These are phyloP conservation scores for Hanseniaspora guilliermondii DNA, from an alignment of 805 yeast species.

Conservation along the genomic window DNA sequence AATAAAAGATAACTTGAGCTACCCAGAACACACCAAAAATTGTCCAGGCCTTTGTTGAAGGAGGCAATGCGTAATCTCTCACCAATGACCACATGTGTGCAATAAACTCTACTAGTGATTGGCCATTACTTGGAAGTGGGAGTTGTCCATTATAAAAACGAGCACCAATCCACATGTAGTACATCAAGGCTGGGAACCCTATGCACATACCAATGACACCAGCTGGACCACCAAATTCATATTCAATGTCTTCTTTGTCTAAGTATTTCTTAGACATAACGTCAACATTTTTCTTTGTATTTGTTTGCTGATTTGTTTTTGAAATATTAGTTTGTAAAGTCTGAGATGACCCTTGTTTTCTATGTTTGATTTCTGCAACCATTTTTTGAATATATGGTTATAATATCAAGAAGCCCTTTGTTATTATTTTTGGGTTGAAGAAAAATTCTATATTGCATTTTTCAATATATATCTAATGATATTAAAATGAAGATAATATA, in stretches of 20 bases:
- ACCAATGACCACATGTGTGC: slow-evolving; percentile 35
- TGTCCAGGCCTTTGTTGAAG: slow-evolving; percentile 49
- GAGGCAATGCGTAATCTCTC: slow-evolving; percentile 40
- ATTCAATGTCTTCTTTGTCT: slow-evolving; percentile 46
- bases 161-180: slow-evolving; percentile 90
- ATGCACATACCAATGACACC: slow-evolving; percentile 87
- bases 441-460: no score
- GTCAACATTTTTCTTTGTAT: background rate
- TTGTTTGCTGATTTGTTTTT: no score
- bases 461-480: background rate
- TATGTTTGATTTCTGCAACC: slow-evolving; percentile 8
- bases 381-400: background rate
- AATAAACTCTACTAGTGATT: slow-evolving; percentile 40
- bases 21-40: slow-evolving; percentile 60
- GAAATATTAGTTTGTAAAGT: background rate
- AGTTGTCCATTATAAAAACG: slow-evolving; percentile 62
- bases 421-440: background rate
- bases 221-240: slow-evolving; percentile 85
- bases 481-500: no score
- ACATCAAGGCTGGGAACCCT: slow-evolving; percentile 89
- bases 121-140: slow-evolving; percentile 46
- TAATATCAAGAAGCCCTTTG: background rate
- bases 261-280: slow-evolving; percentile 26
- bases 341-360: background rate
- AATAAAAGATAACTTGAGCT: slow-evolving; percentile 62